Conservation (phyloP, 371 early-diverging fungal genomes). For the Nematocida minor region DNA sequence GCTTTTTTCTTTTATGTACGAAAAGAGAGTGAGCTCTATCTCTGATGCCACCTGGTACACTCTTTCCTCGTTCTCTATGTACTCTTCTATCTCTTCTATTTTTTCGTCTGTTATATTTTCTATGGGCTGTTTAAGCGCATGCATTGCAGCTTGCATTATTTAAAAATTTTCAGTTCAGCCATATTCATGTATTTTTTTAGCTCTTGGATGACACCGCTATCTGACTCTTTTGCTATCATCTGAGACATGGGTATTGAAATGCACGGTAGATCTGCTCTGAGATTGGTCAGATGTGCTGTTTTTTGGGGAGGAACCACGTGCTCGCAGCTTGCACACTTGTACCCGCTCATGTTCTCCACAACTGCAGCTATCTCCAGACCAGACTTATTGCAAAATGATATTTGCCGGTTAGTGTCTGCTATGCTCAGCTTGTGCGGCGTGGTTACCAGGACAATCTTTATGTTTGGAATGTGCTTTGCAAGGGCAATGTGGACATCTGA, state of each 20-base stretch:
- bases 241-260: slow-evolving; percentile 14
- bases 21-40: not conserved
- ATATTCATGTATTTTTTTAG: not conserved
- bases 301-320: slow-evolving; percentile 41
- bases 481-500: slow-evolving; percentile 64
- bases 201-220: not conserved
- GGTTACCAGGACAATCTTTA: slow-evolving; percentile 58
- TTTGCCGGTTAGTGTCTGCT: slow-evolving; percentile 60
- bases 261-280: not conserved
- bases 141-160: not conserved
- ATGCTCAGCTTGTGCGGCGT: slow-evolving; percentile 63
- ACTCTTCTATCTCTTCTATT: not conserved
- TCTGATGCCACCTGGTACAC: not conserved
- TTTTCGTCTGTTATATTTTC: not conserved
- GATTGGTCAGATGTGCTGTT: slow-evolving; percentile 6
- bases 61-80: slow-evolving; percentile 17
- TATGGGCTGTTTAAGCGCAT: not conserved
- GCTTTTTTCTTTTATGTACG: slow-evolving; percentile 5
- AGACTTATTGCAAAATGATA: slow-evolving; percentile 62
- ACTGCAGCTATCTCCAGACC: slow-evolving; percentile 57
- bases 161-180: slow-evolving; percentile 6
- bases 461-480: slow-evolving; percentile 42
- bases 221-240: slow-evolving; percentile 31
- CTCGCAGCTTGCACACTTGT: slow-evolving; percentile 51
- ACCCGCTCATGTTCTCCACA: slow-evolving; percentile 64